These are phyloP conservation scores for Colletotrichum cordylinicola DNA, from an alignment of 2,329 filamentous ascomycete genomes.

Conservation along the genomic window DNA sequence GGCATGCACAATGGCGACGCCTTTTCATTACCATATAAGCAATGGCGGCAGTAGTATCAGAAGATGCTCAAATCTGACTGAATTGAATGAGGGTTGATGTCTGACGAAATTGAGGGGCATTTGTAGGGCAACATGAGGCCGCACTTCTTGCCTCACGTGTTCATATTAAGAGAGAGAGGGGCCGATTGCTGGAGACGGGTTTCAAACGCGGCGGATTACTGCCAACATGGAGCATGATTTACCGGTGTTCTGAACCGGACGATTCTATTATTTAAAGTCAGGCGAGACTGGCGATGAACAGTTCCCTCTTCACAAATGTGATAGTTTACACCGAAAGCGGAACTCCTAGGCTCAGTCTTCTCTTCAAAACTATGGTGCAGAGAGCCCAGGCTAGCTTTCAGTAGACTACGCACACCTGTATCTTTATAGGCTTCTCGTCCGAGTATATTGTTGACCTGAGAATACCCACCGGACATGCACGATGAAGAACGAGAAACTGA, in stretches of 20 bases:
- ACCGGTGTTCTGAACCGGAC: neutral
- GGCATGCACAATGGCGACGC: too few species aligned
- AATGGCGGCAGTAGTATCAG: rapidly evolving
- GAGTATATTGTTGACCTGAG: neutral
- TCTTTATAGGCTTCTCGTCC: neutral
- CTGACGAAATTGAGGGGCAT: neutral
- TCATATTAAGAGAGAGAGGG: neutral
- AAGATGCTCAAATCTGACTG: too few species aligned
- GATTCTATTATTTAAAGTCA: neutral
- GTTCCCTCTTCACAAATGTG: neutral
- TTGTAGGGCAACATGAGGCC: neutral
- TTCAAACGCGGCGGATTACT: neutral
- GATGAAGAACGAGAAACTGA: neutral
- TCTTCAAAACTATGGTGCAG: rapidly evolving
- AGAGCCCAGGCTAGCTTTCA: rapidly evolving
- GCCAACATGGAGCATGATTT: neutral
- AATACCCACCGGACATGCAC: rapidly evolving
- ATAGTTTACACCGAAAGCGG: too few species aligned
- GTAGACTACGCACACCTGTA: rapidly evolving
- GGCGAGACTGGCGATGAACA: neutral
- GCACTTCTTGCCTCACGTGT: rapidly evolving
- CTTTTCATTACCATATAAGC: too few species aligned
- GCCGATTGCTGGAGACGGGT: neutral
- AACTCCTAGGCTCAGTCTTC: neutral
- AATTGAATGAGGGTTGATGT: neutral